Evolutionary conservation across 2,329 filamentous ascomycete genomes (phyloP).

Genomic region (Metarhizium rileyi): DNA sequence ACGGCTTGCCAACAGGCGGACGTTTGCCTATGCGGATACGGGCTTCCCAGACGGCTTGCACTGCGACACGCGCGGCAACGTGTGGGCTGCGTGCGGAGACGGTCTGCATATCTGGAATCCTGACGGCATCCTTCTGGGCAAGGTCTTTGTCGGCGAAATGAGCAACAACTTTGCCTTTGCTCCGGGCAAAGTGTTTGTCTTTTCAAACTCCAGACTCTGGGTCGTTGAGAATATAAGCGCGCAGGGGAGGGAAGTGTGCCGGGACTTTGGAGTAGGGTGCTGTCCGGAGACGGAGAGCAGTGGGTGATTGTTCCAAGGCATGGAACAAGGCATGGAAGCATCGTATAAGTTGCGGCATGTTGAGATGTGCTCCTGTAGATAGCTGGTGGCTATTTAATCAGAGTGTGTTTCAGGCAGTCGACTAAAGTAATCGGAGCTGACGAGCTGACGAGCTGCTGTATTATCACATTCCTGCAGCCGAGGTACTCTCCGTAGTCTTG

Average conservation of each 20-base stretch:
- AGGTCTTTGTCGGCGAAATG: conserved; percentile 30
- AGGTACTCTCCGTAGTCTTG: too few relatives aligned
- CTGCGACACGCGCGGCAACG: conserved; percentile 42
- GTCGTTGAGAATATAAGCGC: conserved; percentile 11
- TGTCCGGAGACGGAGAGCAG: too few relatives aligned
- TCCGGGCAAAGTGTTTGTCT: conserved; percentile 11
- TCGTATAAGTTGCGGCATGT: too few relatives aligned
- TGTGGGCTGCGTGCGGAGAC: conserved; percentile 41
- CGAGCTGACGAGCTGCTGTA: too few relatives aligned
- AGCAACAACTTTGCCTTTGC: conserved; percentile 12
- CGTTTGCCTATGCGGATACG: conserved; percentile 45
- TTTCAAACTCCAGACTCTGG: conserved; percentile 12
- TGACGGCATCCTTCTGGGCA: conserved; percentile 39
- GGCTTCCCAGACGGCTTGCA: conserved; percentile 54
- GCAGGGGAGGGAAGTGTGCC: conserved; percentile 13
- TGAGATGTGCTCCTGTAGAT: too few relatives aligned
- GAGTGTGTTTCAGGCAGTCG: too few relatives aligned
- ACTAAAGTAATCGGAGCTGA: too few relatives aligned
- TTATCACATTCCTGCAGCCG: too few relatives aligned
- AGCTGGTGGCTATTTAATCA: too few relatives aligned
- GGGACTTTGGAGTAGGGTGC: conserved; percentile 12
- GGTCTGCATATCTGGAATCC: conserved; percentile 39
- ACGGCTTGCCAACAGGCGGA: conserved; percentile 28
- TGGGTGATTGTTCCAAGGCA: too few relatives aligned
- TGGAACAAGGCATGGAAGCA: too few relatives aligned